Conservation (phyloP, 2,329 filamentous ascomycete genomes). For the Penicillium verrucosum region DNA sequence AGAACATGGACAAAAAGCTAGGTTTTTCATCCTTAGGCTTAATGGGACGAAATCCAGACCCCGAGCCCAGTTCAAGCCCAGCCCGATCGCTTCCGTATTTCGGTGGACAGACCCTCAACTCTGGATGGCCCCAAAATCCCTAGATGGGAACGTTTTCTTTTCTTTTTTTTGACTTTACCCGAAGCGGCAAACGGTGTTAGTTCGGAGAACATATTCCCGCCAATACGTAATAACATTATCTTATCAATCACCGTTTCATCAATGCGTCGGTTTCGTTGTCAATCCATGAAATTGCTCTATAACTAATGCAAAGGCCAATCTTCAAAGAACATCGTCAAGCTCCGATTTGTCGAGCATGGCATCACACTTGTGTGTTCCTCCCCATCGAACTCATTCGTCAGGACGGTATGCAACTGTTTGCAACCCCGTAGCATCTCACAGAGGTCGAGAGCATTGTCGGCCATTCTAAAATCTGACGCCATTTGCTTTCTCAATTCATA, state of each 20-base stretch:
- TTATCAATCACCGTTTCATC: background rate
- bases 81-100: too few species aligned
- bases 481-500: conserved; percentile 27
- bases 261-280: too few species aligned
- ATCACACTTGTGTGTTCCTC: conserved; percentile 35
- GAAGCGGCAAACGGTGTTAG: too few species aligned
- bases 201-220: background rate
- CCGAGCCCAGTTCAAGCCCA: too few species aligned
- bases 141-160: too few species aligned
- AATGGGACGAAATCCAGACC: background rate
- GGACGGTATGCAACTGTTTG: conserved; percentile 14
- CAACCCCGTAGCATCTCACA: conserved; percentile 14
- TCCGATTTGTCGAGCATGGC: conserved; percentile 20
- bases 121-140: too few species aligned
- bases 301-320: background rate
- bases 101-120: too few species aligned
- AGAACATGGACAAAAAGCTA: background rate
- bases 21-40: background rate
- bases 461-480: conserved; percentile 23
- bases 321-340: conserved; percentile 19
- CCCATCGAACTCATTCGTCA: conserved; percentile 21
- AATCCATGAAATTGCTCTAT: background rate
- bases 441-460: conserved; percentile 22
- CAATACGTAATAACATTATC: background rate
- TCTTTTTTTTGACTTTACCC: too few species aligned